A percentile compares a stretch with the other conserved stretches of the same genome.
Conservation (phyloP, 2,329 filamentous ascomycete genomes). For the Fusarium nygamai region DNA sequence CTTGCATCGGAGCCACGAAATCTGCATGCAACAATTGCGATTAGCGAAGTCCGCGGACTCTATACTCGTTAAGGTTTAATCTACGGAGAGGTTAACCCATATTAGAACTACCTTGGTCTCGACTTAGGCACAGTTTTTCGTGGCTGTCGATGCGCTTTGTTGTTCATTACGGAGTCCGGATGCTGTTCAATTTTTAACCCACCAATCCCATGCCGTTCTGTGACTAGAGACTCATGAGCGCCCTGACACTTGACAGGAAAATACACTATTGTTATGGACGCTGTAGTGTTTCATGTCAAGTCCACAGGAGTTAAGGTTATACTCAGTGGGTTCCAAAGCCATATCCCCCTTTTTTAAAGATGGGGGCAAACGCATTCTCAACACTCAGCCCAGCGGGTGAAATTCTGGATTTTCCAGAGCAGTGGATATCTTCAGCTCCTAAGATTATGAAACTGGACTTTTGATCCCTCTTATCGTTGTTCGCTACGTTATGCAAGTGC, state of each 20-base stretch:
- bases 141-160: neutral
- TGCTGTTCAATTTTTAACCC: neutral
- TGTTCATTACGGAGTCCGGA: neutral
- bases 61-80: neutral
- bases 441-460: neutral
- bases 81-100: neutral
- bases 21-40: neutral
- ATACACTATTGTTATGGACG: neutral
- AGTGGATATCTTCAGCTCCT: neutral
- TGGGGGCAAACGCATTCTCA: neutral
- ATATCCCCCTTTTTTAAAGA: fast-evolving
- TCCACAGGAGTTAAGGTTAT: neutral
- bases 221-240: neutral
- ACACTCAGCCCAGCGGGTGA: neutral
- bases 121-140: neutral
- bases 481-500: neutral
- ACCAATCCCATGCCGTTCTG: neutral
- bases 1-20: neutral
- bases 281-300: neutral
- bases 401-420: too few species aligned
- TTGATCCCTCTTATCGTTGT: neutral
- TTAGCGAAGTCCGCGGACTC: neutral
- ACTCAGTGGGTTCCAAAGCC: neutral
- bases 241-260: too few species aligned
- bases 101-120: too few species aligned